These are phyloP conservation scores for Lindgomyces ingoldianus DNA, from an alignment of 495 filamentous ascomycete genomes.

Conservation along the genomic window DNA sequence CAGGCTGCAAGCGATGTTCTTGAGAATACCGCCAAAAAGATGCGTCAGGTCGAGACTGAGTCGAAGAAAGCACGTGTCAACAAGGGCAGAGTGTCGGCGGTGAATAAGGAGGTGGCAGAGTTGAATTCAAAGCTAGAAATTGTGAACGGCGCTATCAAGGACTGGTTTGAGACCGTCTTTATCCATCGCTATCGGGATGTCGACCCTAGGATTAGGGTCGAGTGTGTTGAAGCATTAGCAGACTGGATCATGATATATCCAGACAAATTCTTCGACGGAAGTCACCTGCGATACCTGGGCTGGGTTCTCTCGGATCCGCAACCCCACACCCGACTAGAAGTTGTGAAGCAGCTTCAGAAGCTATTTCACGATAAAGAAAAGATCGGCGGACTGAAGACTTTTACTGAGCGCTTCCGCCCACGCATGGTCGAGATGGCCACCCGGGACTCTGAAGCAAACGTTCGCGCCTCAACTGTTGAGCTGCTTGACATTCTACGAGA, in stretches of 20 bases:
- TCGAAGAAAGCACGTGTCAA: conserved; percentile 75
- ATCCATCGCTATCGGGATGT: conserved; percentile 94
- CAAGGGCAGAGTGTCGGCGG: conserved; percentile 67
- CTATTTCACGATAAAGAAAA: conserved; percentile 76
- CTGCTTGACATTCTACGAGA: conserved; percentile 79
- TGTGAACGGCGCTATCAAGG: conserved; percentile 68
- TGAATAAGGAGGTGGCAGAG: conserved; percentile 67
- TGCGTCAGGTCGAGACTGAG: conserved; percentile 79
- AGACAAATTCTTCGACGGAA: conserved; percentile 81
- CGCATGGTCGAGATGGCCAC: conserved; percentile 93
- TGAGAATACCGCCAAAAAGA: conserved; percentile 69
- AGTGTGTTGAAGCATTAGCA: conserved; percentile 81
- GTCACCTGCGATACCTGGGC: conserved; percentile 87
- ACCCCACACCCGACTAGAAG: conserved; percentile 68
- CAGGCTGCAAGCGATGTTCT: conserved; percentile 62
- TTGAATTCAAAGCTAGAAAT: conserved; percentile 63
- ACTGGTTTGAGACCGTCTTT: conserved; percentile 86
- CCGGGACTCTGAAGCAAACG: conserved; percentile 71
- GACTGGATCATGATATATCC: conserved; percentile 82
- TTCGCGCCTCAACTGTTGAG: conserved; percentile 75
- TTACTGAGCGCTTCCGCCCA: conserved; percentile 83
- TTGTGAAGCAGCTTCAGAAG: conserved; percentile 74
- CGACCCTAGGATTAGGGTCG: conserved; percentile 79
- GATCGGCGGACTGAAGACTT: conserved; percentile 73
- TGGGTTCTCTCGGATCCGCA: conserved; percentile 87